Base-by-base conservation (phyloP, 2,329 filamentous ascomycete species). In the Colletotrichum camelliae region DNA sequence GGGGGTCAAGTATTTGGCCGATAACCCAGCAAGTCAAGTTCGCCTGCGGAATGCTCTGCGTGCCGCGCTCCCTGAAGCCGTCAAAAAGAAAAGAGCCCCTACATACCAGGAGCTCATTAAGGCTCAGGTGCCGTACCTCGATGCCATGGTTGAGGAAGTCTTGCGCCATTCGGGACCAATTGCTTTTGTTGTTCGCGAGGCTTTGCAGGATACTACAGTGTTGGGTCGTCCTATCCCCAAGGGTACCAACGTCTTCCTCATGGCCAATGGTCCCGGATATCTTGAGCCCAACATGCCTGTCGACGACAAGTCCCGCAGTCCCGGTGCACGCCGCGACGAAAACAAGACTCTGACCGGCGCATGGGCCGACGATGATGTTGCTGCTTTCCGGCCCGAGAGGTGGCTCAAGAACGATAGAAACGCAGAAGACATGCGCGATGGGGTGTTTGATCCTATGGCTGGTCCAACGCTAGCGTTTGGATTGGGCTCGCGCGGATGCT, bases 401-500 rank as follows among this genome's bases (percentile, higher is more conserved):
- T 81, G 79, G 79, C 74, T 79, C 7, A 55, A 64, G 43, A 0
- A 15, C 35, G 71, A 35, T 70, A 15, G 70, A 27, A 24, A 68
- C 58, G 4, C n/a, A 27, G 8, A 77, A 13, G 61, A 39, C 6
- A 33, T 65, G 6, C 69, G 77, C 39, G 29, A 61, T 3, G 70
- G 52, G 33, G 78, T 77, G 7, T 85, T 84, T 39, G 81, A 84
- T 60, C 67, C 80, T 1, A 73, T 79, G 57, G 83, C 85, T 2
- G 85, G 85, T 0, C 85, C 84, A 0, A 79, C 70, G 7, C 77
- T 85, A 48, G 77, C 81, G 0, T 87, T 87, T 77, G 83, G 84
- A 0, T 52, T 80, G 7, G 86, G 86, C 0, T 80, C 81, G 7
- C 76, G 86, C 5, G 82, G 82, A 4, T 87, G 85, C 69, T 87